A percentile compares a stretch with the other conserved stretches of the same genome.
Evolutionary conservation across 176 grass and related monocot species (phyloP).

Genomic region (Phoenix roebelenii): DNA sequence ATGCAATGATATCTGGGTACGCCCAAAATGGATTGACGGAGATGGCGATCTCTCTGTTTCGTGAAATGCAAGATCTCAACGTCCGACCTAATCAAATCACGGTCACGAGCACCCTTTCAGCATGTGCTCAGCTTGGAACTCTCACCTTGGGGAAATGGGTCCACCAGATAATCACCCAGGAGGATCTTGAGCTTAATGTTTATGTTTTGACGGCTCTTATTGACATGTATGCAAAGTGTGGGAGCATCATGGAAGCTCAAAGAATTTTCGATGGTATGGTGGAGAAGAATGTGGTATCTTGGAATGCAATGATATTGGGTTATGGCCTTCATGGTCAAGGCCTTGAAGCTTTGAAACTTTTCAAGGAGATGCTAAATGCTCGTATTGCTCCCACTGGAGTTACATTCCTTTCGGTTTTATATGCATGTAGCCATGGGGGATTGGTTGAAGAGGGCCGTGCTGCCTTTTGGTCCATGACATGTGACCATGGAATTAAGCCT

Average conservation of each 20-base stretch:
- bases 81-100: conserved; percentile 15
- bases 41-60: conserved; percentile 18
- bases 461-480: conserved; percentile 10
- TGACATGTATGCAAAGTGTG: conserved; percentile 25
- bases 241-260: conserved; percentile 9
- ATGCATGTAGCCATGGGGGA: conserved; percentile 25
- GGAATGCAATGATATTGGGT: conserved; percentile 25
- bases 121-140: conserved; percentile 21
- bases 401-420: conserved; percentile 15
- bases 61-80: conserved; percentile 19
- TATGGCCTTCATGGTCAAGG: conserved; percentile 23
- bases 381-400: conserved; percentile 10
- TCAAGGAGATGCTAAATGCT: conserved; percentile 12
- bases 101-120: conserved; percentile 18
- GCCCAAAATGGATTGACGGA: conserved; percentile 23
- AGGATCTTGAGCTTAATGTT: conserved; percentile 18
- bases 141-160: conserved; percentile 22
- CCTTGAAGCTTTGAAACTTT: conserved; percentile 15
- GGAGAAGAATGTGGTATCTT: conserved; percentile 25
- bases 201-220: conserved; percentile 19
- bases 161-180: conserved; percentile 14
- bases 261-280: conserved; percentile 16
- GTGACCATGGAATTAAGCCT: conserved; percentile 10
- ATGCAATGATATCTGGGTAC: conserved; percentile 28
- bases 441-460: conserved; percentile 1